These are phyloP conservation scores for Pyrus betulifolia DNA, from an alignment of 306 rosid species.

Conservation along the genomic window DNA sequence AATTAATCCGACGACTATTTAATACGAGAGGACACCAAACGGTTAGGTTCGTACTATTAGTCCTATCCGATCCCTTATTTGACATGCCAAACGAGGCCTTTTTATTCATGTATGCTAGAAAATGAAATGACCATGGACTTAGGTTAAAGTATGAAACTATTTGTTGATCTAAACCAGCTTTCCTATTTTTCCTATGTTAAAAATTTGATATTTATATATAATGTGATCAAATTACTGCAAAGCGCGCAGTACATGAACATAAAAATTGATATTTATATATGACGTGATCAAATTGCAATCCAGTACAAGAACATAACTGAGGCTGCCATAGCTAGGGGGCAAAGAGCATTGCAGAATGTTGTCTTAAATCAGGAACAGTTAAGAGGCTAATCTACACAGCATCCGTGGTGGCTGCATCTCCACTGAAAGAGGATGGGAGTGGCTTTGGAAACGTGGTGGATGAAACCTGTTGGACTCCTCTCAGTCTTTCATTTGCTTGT, in stretches of 20 bases:
- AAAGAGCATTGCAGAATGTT: conserved; percentile 10
- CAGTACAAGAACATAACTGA: conserved; percentile 28
- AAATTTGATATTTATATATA: not conserved
- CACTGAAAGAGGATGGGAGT: conserved; percentile 20
- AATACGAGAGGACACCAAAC: too few relatives aligned
- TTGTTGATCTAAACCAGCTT: too few relatives aligned
- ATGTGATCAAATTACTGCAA: not conserved
- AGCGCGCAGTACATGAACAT: conserved; percentile 27
- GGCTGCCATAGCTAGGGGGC: conserved; percentile 8
- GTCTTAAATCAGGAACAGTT: conserved; percentile 24
- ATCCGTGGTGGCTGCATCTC: conserved; percentile 24
- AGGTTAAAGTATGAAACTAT: too few relatives aligned
- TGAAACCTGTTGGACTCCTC: conserved; percentile 41
- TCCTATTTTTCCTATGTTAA: too few relatives aligned
- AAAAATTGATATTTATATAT: not conserved
- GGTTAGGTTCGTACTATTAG: too few relatives aligned
- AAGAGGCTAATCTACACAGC: conserved; percentile 27
- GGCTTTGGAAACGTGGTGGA: conserved; percentile 28
- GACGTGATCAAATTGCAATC: not conserved
- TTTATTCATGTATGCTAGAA: too few relatives aligned
- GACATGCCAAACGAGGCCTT: too few relatives aligned
- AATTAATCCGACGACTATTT: too few relatives aligned
- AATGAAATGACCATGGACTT: too few relatives aligned
- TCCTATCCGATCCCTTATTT: too few relatives aligned
- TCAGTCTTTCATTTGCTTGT: conserved; percentile 11